These are phyloP conservation scores for Syncephalis plumigaleata DNA, from an alignment of 371 early-diverging fungal species.

Conservation along the genomic window DNA sequence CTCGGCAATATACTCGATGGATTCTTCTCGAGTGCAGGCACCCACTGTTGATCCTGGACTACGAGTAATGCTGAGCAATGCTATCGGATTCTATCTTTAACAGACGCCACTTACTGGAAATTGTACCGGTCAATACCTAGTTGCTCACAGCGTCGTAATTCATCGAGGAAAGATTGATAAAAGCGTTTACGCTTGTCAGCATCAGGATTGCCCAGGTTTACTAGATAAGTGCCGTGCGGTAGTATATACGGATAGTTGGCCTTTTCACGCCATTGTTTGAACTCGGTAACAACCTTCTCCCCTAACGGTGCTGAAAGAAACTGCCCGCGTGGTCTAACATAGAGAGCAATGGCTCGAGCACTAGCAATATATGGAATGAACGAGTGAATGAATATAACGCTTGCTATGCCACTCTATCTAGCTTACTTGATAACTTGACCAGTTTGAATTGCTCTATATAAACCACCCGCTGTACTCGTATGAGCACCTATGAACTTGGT, in stretches of 20 bases:
- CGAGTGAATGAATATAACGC: not conserved
- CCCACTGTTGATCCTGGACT: conserved; percentile 33
- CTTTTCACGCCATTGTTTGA: conserved; percentile 6
- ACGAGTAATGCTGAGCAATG: not conserved
- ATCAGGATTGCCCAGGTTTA: conserved; percentile 40
- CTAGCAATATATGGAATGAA: conserved; percentile 5
- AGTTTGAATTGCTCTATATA: conserved; percentile 13
- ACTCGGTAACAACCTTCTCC: conserved; percentile 6
- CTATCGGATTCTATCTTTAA: not conserved
- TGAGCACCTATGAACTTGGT: conserved; percentile 20
- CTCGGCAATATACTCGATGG: conserved; percentile 21
- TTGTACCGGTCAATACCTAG: conserved; percentile 37
- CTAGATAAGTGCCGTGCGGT: conserved; percentile 48
- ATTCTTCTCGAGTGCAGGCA: conserved; percentile 15
- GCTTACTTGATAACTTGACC: conserved; percentile 13
- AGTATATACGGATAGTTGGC: conserved; percentile 16
- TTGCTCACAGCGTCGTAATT: conserved; percentile 29
- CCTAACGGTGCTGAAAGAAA: conserved; percentile 9
- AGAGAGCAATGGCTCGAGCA: conserved; percentile 17
- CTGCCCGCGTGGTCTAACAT: conserved; percentile 11
- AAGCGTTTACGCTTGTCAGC: conserved; percentile 18
- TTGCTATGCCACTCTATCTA: not conserved
- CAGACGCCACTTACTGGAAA: conserved; percentile 27
- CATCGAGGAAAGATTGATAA: conserved; percentile 29
- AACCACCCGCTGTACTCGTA: conserved; percentile 16